Evolutionary conservation across 805 yeast species (phyloP), one percentile per base, ranked within the genome.

Genomic region (Nakazawaea populi): DNA sequence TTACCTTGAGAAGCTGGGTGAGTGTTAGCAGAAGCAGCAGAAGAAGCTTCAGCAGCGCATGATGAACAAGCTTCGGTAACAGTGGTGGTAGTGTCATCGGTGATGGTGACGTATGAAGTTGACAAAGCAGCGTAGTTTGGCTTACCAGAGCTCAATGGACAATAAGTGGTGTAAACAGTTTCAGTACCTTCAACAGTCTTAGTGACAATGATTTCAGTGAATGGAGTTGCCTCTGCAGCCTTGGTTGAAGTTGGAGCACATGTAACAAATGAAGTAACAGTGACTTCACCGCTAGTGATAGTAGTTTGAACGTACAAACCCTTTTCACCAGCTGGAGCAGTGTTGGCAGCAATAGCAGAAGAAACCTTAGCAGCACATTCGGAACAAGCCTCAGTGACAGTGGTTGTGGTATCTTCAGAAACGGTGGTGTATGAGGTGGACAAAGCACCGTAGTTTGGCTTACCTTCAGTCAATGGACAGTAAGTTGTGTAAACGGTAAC

Each of bases 401-500:
- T 51, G 48, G 51, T 47, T 46, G 51, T 50, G 48, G 18, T 35
- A 38, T 42, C 49, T 34, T 51, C 47, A 29, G 47, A 31, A 35
- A 48, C 51, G 35, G 50, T 51, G 38, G 29, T 45, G 36, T 14
- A 11, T 12, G 48, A 47, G 30, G 54, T 48, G 31, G 54, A 47
- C 41, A 45, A 44, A 35, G 54, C 51, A 31, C 35, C 5, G 48
- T 31, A 44, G 28, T 28, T 49, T 45, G 51, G 51, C 11, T 42
- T 44, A 45, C 51, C 54, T 10, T 40, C 31, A n/a, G 52, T 31
- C 41, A 51, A 42, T 47, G 58, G 59, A 44, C 60, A 55, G 61
- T 53, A 58, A 48, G 61, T 59, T 50, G 60, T 57, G 58, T 49
- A 56, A 14, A 49, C 55, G 48, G 62, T 59, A 37, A 46, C 48